Percentiles rank a stretch among this genome's conserved stretches.
Evolutionary conservation across 164 flowering plant species (phyloP).

Genomic region (Piper betle): DNA sequence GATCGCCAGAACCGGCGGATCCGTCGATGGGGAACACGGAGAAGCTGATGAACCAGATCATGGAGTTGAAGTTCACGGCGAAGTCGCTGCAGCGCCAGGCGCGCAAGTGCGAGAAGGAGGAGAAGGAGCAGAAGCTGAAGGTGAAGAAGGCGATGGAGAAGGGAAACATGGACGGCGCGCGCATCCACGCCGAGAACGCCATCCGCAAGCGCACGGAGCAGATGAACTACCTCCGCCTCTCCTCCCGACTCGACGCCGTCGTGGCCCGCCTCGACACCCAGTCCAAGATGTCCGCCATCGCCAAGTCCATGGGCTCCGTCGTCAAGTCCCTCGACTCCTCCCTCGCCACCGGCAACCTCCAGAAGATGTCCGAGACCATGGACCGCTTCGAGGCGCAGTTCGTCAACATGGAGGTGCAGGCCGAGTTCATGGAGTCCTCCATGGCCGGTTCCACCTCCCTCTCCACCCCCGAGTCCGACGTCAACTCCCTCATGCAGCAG

Average conservation of each 20-base stretch:
- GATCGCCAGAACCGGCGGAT: no score
- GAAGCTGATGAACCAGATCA: slow-evolving; percentile 18
- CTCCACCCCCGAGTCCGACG: slow-evolving; percentile 22
- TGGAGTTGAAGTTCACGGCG: slow-evolving; percentile 13
- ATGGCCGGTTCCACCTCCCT: slow-evolving; percentile 15
- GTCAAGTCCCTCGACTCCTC: slow-evolving; percentile 36
- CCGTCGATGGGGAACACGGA: slow-evolving; percentile 13
- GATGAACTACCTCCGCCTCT: slow-evolving; percentile 15
- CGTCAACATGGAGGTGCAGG: slow-evolving; percentile 16
- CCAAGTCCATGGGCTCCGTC: slow-evolving; percentile 11
- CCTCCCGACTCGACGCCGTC: slow-evolving; percentile 19
- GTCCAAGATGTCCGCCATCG: slow-evolving; percentile 9
- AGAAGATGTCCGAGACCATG: slow-evolving; percentile 25
- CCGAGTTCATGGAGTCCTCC: slow-evolving; percentile 21
- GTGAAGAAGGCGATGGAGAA: slow-evolving; percentile 8
- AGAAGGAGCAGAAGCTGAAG: slow-evolving; percentile 14
- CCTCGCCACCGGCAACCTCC: slow-evolving; percentile 45
- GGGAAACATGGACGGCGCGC: slow-evolving; percentile 10
- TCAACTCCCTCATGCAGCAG: slow-evolving; percentile 43
- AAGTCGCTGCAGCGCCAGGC: slow-evolving; percentile 11
- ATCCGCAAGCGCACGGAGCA: slow-evolving; percentile 15
- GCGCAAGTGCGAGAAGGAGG: slow-evolving; percentile 16
- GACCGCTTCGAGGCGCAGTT: slow-evolving; percentile 20
- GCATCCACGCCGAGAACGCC: slow-evolving; percentile 16
- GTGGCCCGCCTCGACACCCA: slow-evolving; percentile 37